A percentile compares a stretch with the other conserved stretches of the same genome.
Conservation (phyloP, 768 basidiomycete genomes). For the Auriscalpium vulgare region DNA sequence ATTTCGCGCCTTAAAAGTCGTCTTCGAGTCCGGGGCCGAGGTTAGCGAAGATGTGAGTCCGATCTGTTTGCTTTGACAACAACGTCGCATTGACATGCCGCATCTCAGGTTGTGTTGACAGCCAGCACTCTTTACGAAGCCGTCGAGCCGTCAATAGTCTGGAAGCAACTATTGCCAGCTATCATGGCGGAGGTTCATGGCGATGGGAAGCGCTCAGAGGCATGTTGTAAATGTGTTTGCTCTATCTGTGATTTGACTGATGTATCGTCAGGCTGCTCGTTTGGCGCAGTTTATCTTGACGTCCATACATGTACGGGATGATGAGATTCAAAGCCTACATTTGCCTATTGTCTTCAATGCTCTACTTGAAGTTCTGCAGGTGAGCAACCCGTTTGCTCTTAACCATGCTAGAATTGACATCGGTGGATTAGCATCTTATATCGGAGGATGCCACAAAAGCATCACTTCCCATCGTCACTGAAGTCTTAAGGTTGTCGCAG, state of each 20-base stretch:
- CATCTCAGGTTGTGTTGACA: slow-evolving; percentile 49
- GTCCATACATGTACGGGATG: slow-evolving; percentile 73
- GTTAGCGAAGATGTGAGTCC: slow-evolving; percentile 51
- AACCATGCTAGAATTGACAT: background rate
- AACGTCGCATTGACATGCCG: slow-evolving; percentile 1
- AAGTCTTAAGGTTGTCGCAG: slow-evolving; percentile 7
- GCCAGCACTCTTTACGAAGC: slow-evolving; percentile 87
- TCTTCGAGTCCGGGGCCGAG: slow-evolving; percentile 45
- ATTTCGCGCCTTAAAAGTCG: slow-evolving; percentile 59
- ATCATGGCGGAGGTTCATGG: slow-evolving; percentile 49
- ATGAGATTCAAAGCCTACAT: slow-evolving; percentile 77
- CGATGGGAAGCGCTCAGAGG: slow-evolving; percentile 39
- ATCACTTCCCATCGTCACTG: background rate
- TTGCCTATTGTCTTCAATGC: slow-evolving; percentile 72
- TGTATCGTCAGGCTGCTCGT: slow-evolving; percentile 43
- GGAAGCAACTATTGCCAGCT: slow-evolving; percentile 63
- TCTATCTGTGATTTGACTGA: slow-evolving; percentile 2
- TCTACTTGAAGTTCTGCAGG: slow-evolving; percentile 55
- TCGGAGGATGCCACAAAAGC: background rate
- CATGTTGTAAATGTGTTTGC: slow-evolving; percentile 19
- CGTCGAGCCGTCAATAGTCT: slow-evolving; percentile 82
- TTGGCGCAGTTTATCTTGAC: slow-evolving; percentile 68
- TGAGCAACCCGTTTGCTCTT: slow-evolving; percentile 26
- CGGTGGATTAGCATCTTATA: background rate
- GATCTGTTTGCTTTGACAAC: background rate